Evolutionary conservation across 164 flowering plant species (phyloP).

Genomic region (Sedum album): DNA sequence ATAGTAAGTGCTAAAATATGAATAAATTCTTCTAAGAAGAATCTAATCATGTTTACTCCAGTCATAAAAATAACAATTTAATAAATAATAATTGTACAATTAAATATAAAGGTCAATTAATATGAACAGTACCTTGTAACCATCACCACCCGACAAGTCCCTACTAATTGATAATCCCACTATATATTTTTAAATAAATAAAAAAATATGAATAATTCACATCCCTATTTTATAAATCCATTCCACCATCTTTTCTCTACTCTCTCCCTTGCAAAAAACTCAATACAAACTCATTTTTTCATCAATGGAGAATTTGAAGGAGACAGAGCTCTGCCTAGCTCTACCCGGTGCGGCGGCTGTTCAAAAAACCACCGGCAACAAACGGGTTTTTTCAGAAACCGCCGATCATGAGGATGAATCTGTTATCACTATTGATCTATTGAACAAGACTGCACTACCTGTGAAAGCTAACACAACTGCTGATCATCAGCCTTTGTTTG

Average conservation of each 20-base stretch:
- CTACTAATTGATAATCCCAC: neutral
- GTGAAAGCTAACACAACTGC: too few relatives aligned
- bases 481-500: too few relatives aligned
- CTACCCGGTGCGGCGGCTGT: neutral
- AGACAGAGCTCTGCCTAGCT: conserved; percentile 5
- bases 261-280: neutral
- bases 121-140: neutral
- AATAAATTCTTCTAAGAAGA: neutral
- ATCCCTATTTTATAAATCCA: neutral
- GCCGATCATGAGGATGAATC: neutral
- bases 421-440: neutral
- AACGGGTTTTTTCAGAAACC: conserved; percentile 5
- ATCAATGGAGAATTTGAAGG: conserved; percentile 8
- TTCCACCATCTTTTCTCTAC: neutral
- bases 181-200: neutral
- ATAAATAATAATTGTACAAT: neutral
- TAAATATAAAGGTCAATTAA: neutral
- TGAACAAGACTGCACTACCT: neutral
- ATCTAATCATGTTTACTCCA: neutral
- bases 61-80: too few relatives aligned
- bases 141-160: conserved; percentile 3
- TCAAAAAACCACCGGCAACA: conserved; percentile 1
- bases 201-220: neutral
- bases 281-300: neutral
- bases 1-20: neutral